These are phyloP conservation scores for Yamadazyma spencermartinsiae DNA, from an alignment of 1,139 yeast species.

Conservation along the genomic window DNA sequence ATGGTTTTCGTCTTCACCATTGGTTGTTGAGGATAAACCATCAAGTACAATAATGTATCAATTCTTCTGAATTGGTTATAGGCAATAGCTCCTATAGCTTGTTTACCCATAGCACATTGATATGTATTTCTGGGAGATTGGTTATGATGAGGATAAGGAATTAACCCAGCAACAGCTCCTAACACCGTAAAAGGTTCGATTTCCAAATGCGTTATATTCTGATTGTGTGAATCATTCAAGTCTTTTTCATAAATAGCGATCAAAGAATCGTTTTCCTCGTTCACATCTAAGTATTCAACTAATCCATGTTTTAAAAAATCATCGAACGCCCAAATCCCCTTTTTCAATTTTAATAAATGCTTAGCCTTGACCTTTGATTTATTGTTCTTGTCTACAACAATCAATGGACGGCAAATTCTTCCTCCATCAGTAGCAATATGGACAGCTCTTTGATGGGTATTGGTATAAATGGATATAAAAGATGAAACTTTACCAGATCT, in stretches of 20 bases:
- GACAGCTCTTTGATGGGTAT: constrained; percentile 86
- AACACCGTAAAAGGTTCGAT: constrained; percentile 94
- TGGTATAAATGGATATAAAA: constrained; percentile 87
- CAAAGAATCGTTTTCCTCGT: constrained; percentile 93
- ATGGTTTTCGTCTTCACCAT: constrained; percentile 98
- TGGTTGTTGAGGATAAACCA: constrained; percentile 99
- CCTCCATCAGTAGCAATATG: constrained; percentile 99
- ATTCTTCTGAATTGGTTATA: constrained; percentile 95
- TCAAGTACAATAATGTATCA: constrained; percentile 86
- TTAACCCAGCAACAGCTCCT: constrained; percentile 98
- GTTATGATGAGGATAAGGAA: constrained; percentile 99
- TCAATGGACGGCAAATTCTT: constrained; percentile 94
- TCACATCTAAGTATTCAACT: constrained; percentile 95
- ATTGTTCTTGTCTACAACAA: constrained; percentile 72
- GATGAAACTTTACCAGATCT: constrained; percentile 86
- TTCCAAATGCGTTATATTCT: constrained; percentile 78
- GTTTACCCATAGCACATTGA: constrained; percentile 99
- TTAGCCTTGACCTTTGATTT: constrained; percentile 67
- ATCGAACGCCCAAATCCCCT: constrained; percentile 81
- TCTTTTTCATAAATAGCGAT: constrained; percentile 84
- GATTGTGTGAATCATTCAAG: constrained; percentile 22
- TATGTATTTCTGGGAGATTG: constrained; percentile 98
- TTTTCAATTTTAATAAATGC: constrained; percentile 62
- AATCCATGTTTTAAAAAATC: constrained; percentile 83
- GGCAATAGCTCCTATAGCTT: constrained; percentile 98